Percentiles rank a stretch among this genome's conserved stretches.
Conservation (phyloP, 2,329 filamentous ascomycete genomes). For the Aspergillus sp. region DNA sequence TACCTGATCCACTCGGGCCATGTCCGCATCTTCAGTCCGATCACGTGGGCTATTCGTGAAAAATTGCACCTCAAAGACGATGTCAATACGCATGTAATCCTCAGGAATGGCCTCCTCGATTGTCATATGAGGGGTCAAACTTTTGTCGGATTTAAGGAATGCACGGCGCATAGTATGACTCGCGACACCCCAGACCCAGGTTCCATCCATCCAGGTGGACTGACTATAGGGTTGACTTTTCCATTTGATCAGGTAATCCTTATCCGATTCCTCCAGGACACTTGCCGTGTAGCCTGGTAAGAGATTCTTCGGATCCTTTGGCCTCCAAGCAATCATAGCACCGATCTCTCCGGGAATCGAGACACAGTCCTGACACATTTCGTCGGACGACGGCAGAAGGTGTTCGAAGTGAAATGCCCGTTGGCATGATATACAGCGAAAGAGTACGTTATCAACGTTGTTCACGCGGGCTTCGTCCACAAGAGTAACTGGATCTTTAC, state of each 20-base stretch:
- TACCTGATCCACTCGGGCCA: conserved; percentile 70
- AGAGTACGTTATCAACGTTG: conserved; percentile 73
- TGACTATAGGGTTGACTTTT: conserved; percentile 75
- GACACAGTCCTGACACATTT: conserved; percentile 70
- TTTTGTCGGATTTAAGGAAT: conserved; percentile 69
- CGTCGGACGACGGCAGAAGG: conserved; percentile 53
- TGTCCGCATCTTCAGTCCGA: conserved; percentile 66
- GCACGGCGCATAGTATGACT: conserved; percentile 64
- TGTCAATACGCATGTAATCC: conserved; percentile 80
- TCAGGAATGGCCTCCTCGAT: conserved; percentile 80
- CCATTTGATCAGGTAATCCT: conserved; percentile 93
- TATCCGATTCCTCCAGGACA: conserved; percentile 69
- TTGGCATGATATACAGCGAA: conserved; percentile 76
- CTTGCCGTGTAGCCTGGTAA: conserved; percentile 53
- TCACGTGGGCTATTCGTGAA: conserved; percentile 53
- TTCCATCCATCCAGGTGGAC: conserved; percentile 81
- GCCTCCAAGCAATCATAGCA: conserved; percentile 85
- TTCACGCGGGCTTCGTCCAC: conserved; percentile 68
- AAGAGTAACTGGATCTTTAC: conserved; percentile 70
- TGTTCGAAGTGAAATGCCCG: conserved; percentile 84
- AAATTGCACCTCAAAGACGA: conserved; percentile 81
- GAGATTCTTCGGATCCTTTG: conserved; percentile 59
- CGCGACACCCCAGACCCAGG: conserved; percentile 79
- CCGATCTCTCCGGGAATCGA: conserved; percentile 67
- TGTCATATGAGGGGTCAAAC: conserved; percentile 65